Percentiles rank a stretch among this genome's conserved stretches.
Conservation (phyloP, 2,329 filamentous ascomycete species). For the Penicillium brevicompactum region DNA sequence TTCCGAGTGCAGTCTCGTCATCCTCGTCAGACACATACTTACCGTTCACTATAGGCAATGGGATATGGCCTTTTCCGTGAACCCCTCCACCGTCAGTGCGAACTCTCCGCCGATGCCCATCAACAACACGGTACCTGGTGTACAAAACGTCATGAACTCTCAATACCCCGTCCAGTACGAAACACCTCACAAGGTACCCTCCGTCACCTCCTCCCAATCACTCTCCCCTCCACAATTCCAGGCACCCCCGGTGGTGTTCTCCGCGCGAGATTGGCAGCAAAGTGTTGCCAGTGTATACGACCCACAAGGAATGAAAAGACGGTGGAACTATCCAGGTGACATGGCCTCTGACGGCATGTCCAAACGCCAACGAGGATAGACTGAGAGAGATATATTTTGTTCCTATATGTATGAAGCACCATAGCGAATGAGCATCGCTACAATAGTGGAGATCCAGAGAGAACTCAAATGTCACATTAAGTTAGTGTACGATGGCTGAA, state of each 20-base stretch:
- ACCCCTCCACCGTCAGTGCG: slow-evolving; percentile 46
- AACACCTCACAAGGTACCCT: slow-evolving; percentile 30
- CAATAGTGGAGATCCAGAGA: background rate
- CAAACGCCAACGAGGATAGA: slow-evolving; percentile 37
- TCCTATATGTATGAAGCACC: background rate
- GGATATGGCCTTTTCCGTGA: slow-evolving; percentile 89
- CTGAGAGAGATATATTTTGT: background rate
- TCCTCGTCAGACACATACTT: slow-evolving; percentile 22
- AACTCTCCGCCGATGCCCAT: slow-evolving; percentile 46
- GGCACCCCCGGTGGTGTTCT: slow-evolving; percentile 42
- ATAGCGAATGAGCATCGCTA: background rate
- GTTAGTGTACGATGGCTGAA: slow-evolving; percentile 1
- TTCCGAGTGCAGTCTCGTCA: background rate
- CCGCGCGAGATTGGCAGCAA: slow-evolving; percentile 51
- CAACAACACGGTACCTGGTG: slow-evolving; percentile 28
- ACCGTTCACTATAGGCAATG: slow-evolving; percentile 68
- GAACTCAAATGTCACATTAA: background rate
- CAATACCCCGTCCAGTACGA: slow-evolving; percentile 42
- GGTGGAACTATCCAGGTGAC: slow-evolving; percentile 45
- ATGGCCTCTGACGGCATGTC: slow-evolving; percentile 29
- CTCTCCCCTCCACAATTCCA: slow-evolving; percentile 37
- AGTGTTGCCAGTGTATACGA: slow-evolving; percentile 52
- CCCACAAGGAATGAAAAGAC: slow-evolving; percentile 47
- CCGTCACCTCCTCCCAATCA: slow-evolving; percentile 33
- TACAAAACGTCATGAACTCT: slow-evolving; percentile 28